phyloP scores from a whole-genome alignment of 148 eudicot genomes.

The Dysphania ambrosioides region DNA sequence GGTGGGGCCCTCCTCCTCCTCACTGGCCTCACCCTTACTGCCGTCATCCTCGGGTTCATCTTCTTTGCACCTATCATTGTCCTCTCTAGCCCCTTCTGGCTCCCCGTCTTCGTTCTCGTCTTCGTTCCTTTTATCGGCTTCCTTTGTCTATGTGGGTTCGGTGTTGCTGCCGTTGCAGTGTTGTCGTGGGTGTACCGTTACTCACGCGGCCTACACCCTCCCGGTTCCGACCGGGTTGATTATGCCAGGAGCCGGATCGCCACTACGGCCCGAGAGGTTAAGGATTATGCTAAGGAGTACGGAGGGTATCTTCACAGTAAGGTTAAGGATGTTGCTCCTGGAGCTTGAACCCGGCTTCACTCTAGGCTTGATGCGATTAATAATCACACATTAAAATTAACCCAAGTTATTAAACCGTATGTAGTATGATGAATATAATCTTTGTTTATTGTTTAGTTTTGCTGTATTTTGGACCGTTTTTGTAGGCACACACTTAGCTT shows the following conservation, averaged over 20 bases:
- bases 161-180: slow-evolving; percentile 28
- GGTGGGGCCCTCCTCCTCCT: slow-evolving; percentile 56
- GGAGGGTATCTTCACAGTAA: slow-evolving; percentile 81
- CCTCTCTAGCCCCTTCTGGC: slow-evolving; percentile 73
- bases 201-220: slow-evolving; percentile 66
- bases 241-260: slow-evolving; percentile 67
- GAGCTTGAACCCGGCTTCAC: slow-evolving; percentile 45
- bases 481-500: no score
- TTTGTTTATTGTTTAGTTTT: no score
- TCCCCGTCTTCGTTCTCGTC: slow-evolving; percentile 46
- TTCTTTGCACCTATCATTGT: slow-evolving; percentile 61
- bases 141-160: slow-evolving; percentile 45
- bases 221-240: slow-evolving; percentile 77
- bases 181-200: slow-evolving; percentile 69
- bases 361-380: no score
- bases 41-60: slow-evolving; percentile 38
- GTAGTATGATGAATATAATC: no score
- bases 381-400: no score
- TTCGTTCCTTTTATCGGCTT: slow-evolving; percentile 36
- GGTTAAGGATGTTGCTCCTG: slow-evolving; percentile 90
- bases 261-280: slow-evolving; percentile 75
- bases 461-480: no score
- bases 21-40: slow-evolving; percentile 57
- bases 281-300: slow-evolving; percentile 85
- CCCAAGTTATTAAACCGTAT: no score